phyloP scores from a whole-genome alignment of 306 rosid genomes.

The Malus orientalis region DNA sequence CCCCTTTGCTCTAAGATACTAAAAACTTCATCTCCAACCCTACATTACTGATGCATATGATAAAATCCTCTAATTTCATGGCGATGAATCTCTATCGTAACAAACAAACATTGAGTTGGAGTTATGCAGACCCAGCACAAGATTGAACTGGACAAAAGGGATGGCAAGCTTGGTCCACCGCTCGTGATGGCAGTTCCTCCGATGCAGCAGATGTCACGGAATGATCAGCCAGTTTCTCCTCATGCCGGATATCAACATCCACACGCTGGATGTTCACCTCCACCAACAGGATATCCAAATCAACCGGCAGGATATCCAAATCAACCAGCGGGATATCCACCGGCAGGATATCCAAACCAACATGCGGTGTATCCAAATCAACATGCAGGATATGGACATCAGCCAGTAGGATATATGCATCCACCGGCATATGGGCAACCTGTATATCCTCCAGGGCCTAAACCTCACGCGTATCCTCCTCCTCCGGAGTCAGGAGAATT shows the following conservation, averaged over 20 bases:
- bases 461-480: slow-evolving; percentile 27
- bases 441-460: neutral
- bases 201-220: slow-evolving; percentile 60
- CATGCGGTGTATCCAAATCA: slow-evolving; percentile 1
- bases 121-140: slow-evolving; percentile 74
- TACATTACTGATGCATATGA: neutral
- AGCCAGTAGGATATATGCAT: slow-evolving; percentile 13
- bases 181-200: slow-evolving; percentile 45
- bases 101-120: neutral
- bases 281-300: slow-evolving; percentile 31
- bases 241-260: slow-evolving; percentile 28
- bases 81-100: neutral
- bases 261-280: slow-evolving; percentile 3
- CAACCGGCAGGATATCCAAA: slow-evolving; percentile 17
- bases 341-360: slow-evolving; percentile 7
- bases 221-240: slow-evolving; percentile 44
- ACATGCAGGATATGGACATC: slow-evolving; percentile 2
- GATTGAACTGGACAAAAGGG: slow-evolving; percentile 69
- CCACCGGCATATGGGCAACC: slow-evolving; percentile 23
- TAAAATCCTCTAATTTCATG: neutral
- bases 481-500: neutral
- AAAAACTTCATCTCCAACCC: neutral
- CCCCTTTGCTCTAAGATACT: neutral
- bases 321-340: slow-evolving; percentile 11
- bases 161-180: slow-evolving; percentile 49